Percentiles rank a stretch among this genome's conserved stretches.
Conservation (phyloP, 1,284 basidiomycete genomes). For the Exobasidium rhododendri region DNA sequence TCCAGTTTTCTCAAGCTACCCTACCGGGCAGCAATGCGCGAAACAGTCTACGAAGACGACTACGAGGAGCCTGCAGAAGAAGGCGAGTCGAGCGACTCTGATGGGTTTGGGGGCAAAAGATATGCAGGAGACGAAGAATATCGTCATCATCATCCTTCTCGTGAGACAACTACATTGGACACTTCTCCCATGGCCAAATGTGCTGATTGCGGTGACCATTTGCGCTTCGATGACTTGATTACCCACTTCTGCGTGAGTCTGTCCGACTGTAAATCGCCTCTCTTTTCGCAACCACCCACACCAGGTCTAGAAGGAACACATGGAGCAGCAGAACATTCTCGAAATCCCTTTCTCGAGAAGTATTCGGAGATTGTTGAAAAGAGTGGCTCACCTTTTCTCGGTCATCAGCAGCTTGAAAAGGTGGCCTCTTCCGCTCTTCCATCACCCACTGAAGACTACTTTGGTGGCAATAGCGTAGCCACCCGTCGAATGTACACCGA, state of each 20-base stretch:
- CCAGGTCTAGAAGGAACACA: background rate
- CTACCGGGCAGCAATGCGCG: background rate
- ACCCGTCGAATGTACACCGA: background rate
- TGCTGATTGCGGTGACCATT: conserved; percentile 36
- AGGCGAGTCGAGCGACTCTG: background rate
- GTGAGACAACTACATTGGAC: conserved; percentile 27
- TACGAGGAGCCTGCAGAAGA: conserved; percentile 18
- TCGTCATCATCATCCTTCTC: too few species aligned
- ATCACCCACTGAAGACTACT: background rate
- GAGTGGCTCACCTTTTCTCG: background rate
- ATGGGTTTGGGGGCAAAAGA: background rate
- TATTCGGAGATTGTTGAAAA: conserved; percentile 17
- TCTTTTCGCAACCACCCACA: conserved; percentile 1
- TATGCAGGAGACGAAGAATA: background rate
- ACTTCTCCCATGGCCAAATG: conserved; percentile 40
- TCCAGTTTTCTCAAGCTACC: background rate
- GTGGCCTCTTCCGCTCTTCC: background rate
- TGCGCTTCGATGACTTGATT: conserved; percentile 39
- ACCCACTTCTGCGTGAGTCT: conserved; percentile 25
- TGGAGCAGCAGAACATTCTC: background rate
- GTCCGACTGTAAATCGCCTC: conserved; percentile 22
- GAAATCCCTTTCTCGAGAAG: conserved; percentile 33
- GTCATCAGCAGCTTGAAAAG: background rate
- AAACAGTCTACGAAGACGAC: conserved; percentile 23
- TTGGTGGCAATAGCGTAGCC: too few species aligned